Evolutionary conservation across 2,329 filamentous ascomycete genomes (phyloP), one percentile per base, ranked within the genome.

Genomic region (Fusarium nygamai): DNA sequence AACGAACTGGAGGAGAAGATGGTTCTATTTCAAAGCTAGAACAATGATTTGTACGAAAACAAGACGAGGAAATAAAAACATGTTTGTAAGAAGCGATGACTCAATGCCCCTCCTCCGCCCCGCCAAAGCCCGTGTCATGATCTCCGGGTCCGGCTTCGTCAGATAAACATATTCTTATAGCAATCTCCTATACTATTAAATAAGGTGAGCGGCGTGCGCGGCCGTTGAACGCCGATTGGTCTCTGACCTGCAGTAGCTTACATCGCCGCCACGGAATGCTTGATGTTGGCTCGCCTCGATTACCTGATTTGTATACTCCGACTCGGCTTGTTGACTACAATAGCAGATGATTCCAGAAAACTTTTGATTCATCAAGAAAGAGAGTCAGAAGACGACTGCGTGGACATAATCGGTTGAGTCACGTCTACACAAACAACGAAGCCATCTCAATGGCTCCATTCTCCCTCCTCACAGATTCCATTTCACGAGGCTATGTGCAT

Each of bases 151-250:
- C 74, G 76, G 78, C 67, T 69, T 62, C 56, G 57, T n/a, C n/a
- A n/a, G n/a, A n/a, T n/a, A n/a, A n/a, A n/a, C n/a, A n/a, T n/a
- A n/a, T n/a, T n/a, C n/a, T n/a, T n/a, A n/a, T n/a, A n/a, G n/a
- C n/a, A n/a, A n/a, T n/a, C n/a, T n/a, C n/a, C n/a, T n/a, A n/a
- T n/a, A n/a, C n/a, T n/a, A n/a, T n/a, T n/a, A n/a, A n/a, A n/a
- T n/a, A n/a, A 59, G 72, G 68, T 64, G 71, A 67, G 39, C 65
- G 71, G 73, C 69, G 66, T 78, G 75, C 60, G 62, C 61, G 60
- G 66, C 76, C 61, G 64, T 61, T 61, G 62, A 31, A 39, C 69
- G 54, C 67, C 73, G 64, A 78, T 78, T 78, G 76, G 76, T 56
- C 58, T 50, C 59, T 48, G 63, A 60, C 33, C 50, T 64, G 60